Evolutionary conservation across 129 eudicot genomes (phyloP).

Genomic region (Chrysanthemum makinoi): DNA sequence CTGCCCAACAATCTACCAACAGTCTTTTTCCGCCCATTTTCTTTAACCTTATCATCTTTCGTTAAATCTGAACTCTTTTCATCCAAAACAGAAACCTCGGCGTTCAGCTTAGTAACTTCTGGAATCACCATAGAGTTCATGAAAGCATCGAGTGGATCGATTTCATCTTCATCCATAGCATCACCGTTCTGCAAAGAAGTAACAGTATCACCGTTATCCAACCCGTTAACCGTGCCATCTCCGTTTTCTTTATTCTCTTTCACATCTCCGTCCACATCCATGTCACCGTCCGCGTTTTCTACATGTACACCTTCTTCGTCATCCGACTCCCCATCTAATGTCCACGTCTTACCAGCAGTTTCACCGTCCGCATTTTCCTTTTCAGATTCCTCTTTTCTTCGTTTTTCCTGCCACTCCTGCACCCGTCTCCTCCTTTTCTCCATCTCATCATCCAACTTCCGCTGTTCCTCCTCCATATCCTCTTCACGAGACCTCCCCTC

Average conservation of each 20-base stretch:
- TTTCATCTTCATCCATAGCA: constrained; percentile 53
- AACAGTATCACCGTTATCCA: constrained; percentile 31
- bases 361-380: constrained; percentile 56
- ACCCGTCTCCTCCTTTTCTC: constrained; percentile 92
- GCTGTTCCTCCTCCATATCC: constrained; percentile 79
- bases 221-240: constrained; percentile 39
- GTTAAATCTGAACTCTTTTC: constrained; percentile 28
- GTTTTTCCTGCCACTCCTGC: constrained; percentile 88
- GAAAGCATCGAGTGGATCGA: constrained; percentile 85
- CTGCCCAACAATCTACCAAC: constrained; percentile 57
- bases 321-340: constrained; percentile 85
- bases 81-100: constrained; percentile 30
- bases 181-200: constrained; percentile 34
- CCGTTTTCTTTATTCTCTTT: constrained; percentile 38
- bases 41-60: constrained; percentile 39
- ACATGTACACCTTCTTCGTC: constrained; percentile 71
- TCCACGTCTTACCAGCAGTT: constrained; percentile 72
- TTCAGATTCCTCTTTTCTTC: constrained; percentile 79
- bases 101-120: constrained; percentile 63
- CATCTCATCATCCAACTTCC: constrained; percentile 82
- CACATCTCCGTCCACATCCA: constrained; percentile 41
- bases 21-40: constrained; percentile 37
- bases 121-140: constrained; percentile 86
- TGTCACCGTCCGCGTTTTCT: constrained; percentile 43
- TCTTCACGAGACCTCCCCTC: constrained; percentile 54